Percentiles rank a stretch among this genome's conserved stretches.
These are phyloP conservation scores for Cryptococcus amylolentus DNA, from an alignment of 1,284 basidiomycete species.

Conservation along the genomic window DNA sequence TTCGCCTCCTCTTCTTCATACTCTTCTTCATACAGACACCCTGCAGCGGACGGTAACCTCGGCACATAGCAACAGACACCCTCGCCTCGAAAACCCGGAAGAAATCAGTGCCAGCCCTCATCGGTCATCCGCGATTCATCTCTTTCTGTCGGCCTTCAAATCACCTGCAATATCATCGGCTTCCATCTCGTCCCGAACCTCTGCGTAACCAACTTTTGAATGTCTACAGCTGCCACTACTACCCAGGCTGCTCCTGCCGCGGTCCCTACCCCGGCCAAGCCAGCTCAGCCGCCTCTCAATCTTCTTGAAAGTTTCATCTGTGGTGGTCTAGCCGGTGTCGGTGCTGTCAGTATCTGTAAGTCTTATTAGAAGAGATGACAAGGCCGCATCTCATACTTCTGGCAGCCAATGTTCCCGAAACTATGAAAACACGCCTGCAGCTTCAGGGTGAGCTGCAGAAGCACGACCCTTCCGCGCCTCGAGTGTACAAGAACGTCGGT, in stretches of 20 bases:
- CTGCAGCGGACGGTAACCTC: too few relatives aligned
- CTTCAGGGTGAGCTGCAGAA: slow-evolving; percentile 88
- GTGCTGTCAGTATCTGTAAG: slow-evolving; percentile 64
- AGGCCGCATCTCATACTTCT: background rate
- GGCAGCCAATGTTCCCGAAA: slow-evolving; percentile 63
- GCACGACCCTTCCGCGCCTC: slow-evolving; percentile 57
- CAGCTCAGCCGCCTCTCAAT: slow-evolving; percentile 28
- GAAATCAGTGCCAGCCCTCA: too few relatives aligned
- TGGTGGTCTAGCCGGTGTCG: slow-evolving; percentile 81
- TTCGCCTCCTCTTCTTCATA: too few relatives aligned
- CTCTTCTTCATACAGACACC: too few relatives aligned
- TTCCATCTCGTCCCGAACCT: too few relatives aligned
- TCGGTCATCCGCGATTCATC: too few relatives aligned
- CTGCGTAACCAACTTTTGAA: background rate
- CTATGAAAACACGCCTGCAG: slow-evolving; percentile 90
- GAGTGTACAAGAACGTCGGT: slow-evolving; percentile 82
- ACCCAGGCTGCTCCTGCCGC: slow-evolving; percentile 7
- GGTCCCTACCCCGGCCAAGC: slow-evolving; percentile 18
- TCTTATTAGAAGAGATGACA: slow-evolving; percentile 1
- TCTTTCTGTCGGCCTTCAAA: too few relatives aligned
- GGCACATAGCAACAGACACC: too few relatives aligned
- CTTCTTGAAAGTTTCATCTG: slow-evolving; percentile 71
- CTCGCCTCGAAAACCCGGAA: too few relatives aligned
- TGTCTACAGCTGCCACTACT: slow-evolving; percentile 11
- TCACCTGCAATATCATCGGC: too few relatives aligned